Evolutionary conservation across 768 basidiomycete genomes (phyloP).

Genomic region (Trametes cingulata): DNA sequence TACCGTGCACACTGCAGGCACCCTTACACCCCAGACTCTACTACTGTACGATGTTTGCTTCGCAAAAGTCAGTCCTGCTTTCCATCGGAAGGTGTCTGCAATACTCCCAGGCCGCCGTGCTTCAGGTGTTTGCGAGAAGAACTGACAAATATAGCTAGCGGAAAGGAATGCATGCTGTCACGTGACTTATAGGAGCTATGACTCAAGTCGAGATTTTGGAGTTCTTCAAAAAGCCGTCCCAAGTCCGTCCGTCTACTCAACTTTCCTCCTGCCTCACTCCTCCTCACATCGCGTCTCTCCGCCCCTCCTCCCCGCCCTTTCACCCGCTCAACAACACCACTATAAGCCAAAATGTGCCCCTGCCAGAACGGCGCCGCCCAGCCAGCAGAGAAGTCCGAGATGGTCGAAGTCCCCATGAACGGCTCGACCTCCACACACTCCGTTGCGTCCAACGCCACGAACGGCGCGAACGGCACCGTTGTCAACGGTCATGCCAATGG

Average conservation of each 20-base stretch:
- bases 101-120: too few relatives aligned
- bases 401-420: constrained; percentile 72
- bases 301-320: neutral
- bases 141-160: constrained; percentile 3
- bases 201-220: constrained; percentile 23
- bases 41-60: too few relatives aligned
- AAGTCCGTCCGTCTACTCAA: neutral
- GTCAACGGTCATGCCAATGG: constrained; percentile 35
- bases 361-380: constrained; percentile 52
- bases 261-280: constrained; percentile 9
- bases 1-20: too few relatives aligned
- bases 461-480: constrained; percentile 15
- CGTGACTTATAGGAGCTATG: constrained; percentile 17
- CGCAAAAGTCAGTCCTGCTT: too few relatives aligned
- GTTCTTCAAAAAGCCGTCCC: constrained; percentile 14
- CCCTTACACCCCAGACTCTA: too few relatives aligned
- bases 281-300: constrained; percentile 1
- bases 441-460: constrained; percentile 18
- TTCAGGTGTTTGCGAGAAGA: neutral
- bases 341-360: constrained; percentile 64
- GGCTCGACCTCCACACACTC: constrained; percentile 35
- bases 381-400: constrained; percentile 51
- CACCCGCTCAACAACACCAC: neutral
- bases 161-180: constrained; percentile 1
- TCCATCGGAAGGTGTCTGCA: neutral